Evolutionary conservation across 192 early-diverging fungal genomes (phyloP).

Genomic region (Gaertneriomyces sp.): DNA sequence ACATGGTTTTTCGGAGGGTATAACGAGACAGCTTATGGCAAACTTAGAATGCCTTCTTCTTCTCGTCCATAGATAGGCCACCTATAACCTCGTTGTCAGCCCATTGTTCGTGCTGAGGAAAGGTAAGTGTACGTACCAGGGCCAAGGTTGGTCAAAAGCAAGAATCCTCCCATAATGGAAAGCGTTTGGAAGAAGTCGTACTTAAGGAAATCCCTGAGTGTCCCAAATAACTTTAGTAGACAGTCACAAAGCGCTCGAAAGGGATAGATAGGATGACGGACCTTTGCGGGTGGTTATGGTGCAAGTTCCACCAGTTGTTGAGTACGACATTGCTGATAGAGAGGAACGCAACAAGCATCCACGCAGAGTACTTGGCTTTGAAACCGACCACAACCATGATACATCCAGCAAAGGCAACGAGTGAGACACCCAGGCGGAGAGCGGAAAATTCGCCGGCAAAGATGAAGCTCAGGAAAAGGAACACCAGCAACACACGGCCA

Average conservation of each 20-base stretch:
- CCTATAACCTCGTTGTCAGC: slow-evolving; percentile 48
- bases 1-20: too few relatives aligned
- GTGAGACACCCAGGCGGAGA: slow-evolving; percentile 63
- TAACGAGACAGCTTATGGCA: not conserved
- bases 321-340: slow-evolving; percentile 86
- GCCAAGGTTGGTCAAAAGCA: slow-evolving; percentile 88
- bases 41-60: slow-evolving; percentile 88
- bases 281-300: slow-evolving; percentile 70
- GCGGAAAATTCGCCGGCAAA: slow-evolving; percentile 80
- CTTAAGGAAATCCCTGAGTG: slow-evolving; percentile 77
- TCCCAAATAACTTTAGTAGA: slow-evolving; percentile 17
- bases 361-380: slow-evolving; percentile 95
- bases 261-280: slow-evolving; percentile 12
- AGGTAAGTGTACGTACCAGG: slow-evolving; percentile 30
- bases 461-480: slow-evolving; percentile 86
- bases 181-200: slow-evolving; percentile 99
- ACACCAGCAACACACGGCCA: slow-evolving; percentile 87
- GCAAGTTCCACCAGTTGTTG: slow-evolving; percentile 95
- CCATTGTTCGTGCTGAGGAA: not conserved
- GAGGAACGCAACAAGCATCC: slow-evolving; percentile 85
- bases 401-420: slow-evolving; percentile 78
- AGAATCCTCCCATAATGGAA: slow-evolving; percentile 92
- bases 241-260: not conserved
- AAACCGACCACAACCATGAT: slow-evolving; percentile 96
- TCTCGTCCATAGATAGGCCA: slow-evolving; percentile 91